These are phyloP conservation scores for Saksenaea vasiformis DNA, from an alignment of 371 early-diverging fungal species.

Conservation along the genomic window DNA sequence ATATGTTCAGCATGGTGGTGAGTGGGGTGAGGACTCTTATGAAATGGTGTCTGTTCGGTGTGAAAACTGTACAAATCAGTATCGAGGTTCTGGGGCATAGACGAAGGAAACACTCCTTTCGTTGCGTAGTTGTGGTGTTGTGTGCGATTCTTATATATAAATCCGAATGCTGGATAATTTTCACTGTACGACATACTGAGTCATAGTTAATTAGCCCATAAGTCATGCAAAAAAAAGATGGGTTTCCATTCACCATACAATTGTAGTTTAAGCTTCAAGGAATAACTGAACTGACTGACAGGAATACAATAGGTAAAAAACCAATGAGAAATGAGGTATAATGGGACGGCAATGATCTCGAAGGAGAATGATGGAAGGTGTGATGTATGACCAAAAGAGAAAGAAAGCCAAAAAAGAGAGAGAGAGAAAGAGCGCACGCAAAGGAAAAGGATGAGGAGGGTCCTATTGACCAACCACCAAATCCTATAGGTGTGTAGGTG, in stretches of 20 bases:
- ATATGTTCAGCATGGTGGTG: neutral
- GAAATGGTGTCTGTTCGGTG: neutral
- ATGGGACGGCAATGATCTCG: neutral
- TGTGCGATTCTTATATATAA: conserved; percentile 3
- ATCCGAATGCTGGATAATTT: conserved; percentile 4
- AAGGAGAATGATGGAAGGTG: neutral
- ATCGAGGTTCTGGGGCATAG: neutral
- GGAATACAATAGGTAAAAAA: neutral
- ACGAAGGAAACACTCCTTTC: neutral
- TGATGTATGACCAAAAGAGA: neutral
- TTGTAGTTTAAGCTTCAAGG: neutral
- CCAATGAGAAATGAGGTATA: neutral
- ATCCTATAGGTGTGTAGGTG: neutral
- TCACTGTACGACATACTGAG: conserved; percentile 6
- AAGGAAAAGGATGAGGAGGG: conserved; percentile 1
- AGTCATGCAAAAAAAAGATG: neutral
- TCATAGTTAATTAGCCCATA: neutral
- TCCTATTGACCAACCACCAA: conserved; percentile 5
- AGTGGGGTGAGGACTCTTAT: neutral
- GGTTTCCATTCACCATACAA: neutral
- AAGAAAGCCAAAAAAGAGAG: neutral
- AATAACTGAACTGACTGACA: neutral
- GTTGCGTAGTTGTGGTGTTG: conserved; percentile 1
- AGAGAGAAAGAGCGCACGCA: neutral
- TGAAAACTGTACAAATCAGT: neutral